Evolutionary conservation across 495 filamentous ascomycete species (phyloP).

Genomic region (Talaromyces liani): DNA sequence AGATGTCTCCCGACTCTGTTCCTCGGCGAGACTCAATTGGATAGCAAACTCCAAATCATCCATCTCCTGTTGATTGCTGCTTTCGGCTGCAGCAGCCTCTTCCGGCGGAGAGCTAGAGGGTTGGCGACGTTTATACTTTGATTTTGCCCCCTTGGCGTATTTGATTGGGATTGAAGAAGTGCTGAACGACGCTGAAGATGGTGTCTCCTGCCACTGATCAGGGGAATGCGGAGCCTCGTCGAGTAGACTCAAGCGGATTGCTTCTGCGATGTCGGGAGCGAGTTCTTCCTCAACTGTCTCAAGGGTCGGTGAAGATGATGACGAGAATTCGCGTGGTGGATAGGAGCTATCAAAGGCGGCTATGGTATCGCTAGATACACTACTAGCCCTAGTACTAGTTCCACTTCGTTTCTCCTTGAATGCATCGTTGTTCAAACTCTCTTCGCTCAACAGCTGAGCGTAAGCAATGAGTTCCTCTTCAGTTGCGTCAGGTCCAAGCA

Average conservation of each 20-base stretch:
- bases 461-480: slow-evolving; percentile 90
- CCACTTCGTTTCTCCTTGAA: slow-evolving; percentile 44
- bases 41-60: slow-evolving; percentile 80
- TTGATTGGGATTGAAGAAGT: slow-evolving; percentile 40
- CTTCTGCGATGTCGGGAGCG: slow-evolving; percentile 72
- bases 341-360: slow-evolving; percentile 42
- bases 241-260: slow-evolving; percentile 69
- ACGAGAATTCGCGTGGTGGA: slow-evolving; percentile 38
- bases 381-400: slow-evolving; percentile 39
- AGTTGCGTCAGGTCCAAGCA: slow-evolving; percentile 61
- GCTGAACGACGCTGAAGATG: slow-evolving; percentile 32
- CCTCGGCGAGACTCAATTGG: slow-evolving; percentile 76
- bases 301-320: slow-evolving; percentile 33
- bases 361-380: slow-evolving; percentile 34
- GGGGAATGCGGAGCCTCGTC: slow-evolving; percentile 31
- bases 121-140: slow-evolving; percentile 10
- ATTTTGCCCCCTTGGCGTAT: slow-evolving; percentile 31
- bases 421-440: slow-evolving; percentile 57
- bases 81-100: slow-evolving; percentile 18
- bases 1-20: slow-evolving; percentile 43
- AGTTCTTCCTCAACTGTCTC: slow-evolving; percentile 46
- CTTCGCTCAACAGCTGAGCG: slow-evolving; percentile 80
- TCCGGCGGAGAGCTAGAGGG: slow-evolving; percentile 14
- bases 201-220: slow-evolving; percentile 22
- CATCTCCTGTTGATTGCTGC: slow-evolving; percentile 42